Evolutionary conservation across 2,329 filamentous ascomycete genomes (phyloP).

Genomic region (Clarireedia paspali): DNA sequence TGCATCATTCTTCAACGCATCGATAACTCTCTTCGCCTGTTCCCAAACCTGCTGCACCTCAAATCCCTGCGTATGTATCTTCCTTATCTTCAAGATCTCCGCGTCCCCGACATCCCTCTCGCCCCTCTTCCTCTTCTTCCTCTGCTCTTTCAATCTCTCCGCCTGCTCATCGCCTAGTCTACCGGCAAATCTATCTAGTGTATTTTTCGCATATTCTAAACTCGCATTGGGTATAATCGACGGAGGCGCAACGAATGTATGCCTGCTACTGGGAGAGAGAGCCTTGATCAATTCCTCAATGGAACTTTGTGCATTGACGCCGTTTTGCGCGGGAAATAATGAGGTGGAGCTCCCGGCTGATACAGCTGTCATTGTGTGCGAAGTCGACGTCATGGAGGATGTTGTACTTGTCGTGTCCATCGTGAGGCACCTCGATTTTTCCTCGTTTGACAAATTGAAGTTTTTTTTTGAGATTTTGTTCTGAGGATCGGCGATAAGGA

Average conservation of each 20-base stretch:
- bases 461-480: conserved; percentile 6
- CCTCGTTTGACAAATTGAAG: conserved; percentile 6
- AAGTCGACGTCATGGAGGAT: conserved; percentile 56
- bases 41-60: conserved; percentile 88
- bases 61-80: conserved; percentile 81
- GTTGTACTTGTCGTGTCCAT: conserved; percentile 38
- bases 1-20: conserved; percentile 49
- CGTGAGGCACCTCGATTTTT: conserved; percentile 6
- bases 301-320: conserved; percentile 10
- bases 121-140: conserved; percentile 69
- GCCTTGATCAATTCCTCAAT: conserved; percentile 20
- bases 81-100: conserved; percentile 64
- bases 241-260: conserved; percentile 66
- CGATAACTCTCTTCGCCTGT: conserved; percentile 78
- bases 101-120: conserved; percentile 39
- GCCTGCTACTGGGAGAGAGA: conserved; percentile 23
- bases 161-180: conserved; percentile 68
- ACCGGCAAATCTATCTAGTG: conserved; percentile 69
- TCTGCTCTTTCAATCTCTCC: conserved; percentile 56
- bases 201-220: conserved; percentile 68
- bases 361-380: conserved; percentile 51
- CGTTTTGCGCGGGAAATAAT: conserved; percentile 28
- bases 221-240: conserved; percentile 59
- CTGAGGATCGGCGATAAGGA: conserved; percentile 6
- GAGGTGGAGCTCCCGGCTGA: conserved; percentile 30